Evolutionary conservation across 108 stramenopile species (phyloP).

Genomic region (Cyclotella baltica): DNA sequence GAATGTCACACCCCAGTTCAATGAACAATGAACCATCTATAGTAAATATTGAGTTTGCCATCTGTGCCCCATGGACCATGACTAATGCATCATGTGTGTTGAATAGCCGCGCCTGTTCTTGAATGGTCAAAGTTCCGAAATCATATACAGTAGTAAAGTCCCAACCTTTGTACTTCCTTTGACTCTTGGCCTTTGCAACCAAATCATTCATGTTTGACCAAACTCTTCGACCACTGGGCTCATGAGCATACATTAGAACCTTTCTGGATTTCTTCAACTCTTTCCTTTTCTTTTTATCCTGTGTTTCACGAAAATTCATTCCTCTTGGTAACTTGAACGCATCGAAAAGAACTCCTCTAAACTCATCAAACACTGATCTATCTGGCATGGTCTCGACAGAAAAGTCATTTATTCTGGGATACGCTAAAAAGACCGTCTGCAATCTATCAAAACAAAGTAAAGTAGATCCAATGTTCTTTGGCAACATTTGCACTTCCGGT

Average conservation of each 20-base stretch:
- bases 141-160: constrained; percentile 1
- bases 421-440: constrained; percentile 1
- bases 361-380: constrained; percentile 16
- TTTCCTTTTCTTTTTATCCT: not conserved
- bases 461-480: not conserved
- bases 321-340: constrained; percentile 11
- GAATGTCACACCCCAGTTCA: constrained; percentile 13
- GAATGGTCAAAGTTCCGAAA: constrained; percentile 9
- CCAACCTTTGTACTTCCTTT: not conserved
- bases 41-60: constrained; percentile 19
- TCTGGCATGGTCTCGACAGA: not conserved
- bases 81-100: constrained; percentile 9
- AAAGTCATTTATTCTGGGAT: not conserved
- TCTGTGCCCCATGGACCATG: constrained; percentile 28
- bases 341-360: constrained; percentile 14
- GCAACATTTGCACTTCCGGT: not conserved
- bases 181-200: not conserved
- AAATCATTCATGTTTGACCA: constrained; percentile 22
- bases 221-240: constrained; percentile 12
- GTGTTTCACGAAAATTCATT: not conserved
- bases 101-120: constrained; percentile 24
- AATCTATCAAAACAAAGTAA: constrained; percentile 9
- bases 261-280: not conserved
- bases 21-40: constrained; percentile 15
- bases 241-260: constrained; percentile 28